Conservation (phyloP, 441 rosid species). For the Gossypium lobatum region DNA sequence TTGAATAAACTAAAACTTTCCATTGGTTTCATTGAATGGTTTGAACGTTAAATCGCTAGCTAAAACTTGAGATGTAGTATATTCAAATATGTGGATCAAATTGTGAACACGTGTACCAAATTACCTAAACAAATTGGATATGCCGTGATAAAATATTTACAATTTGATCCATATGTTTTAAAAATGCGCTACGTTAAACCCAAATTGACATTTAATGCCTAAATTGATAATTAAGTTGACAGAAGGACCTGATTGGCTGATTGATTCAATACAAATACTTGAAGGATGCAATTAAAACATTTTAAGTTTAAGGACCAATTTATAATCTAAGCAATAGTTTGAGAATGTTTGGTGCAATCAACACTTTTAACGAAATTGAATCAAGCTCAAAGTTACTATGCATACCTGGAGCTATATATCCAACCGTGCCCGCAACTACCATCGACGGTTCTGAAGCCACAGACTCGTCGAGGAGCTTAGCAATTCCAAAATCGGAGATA, state of each 20-base stretch:
- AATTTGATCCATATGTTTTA: neutral
- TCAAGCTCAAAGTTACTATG: neutral
- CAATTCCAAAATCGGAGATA: constrained; percentile 77
- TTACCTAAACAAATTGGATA: neutral
- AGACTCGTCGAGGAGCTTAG: constrained; percentile 54
- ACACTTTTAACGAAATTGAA: neutral
- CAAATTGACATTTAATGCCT: no score
- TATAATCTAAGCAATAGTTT: neutral
- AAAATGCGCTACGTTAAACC: no score
- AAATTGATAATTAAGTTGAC: neutral
- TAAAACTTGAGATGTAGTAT: neutral
- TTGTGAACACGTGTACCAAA: neutral
- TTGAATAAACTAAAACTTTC: neutral
- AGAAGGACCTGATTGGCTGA: neutral
- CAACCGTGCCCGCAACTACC: constrained; percentile 54
- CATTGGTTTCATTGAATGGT: neutral
- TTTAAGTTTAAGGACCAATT: neutral
- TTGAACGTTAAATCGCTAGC: neutral
- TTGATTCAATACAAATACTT: neutral
- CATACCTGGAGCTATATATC: constrained; percentile 78
- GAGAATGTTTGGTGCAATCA: neutral
- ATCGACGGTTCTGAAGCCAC: constrained; percentile 34
- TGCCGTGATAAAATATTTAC: neutral
- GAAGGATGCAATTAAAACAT: neutral
- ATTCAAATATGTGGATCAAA: neutral